A percentile compares a stretch with the other conserved stretches of the same genome.
Evolutionary conservation across 768 basidiomycete species (phyloP).

Genomic region (Calocybe cyanea): DNA sequence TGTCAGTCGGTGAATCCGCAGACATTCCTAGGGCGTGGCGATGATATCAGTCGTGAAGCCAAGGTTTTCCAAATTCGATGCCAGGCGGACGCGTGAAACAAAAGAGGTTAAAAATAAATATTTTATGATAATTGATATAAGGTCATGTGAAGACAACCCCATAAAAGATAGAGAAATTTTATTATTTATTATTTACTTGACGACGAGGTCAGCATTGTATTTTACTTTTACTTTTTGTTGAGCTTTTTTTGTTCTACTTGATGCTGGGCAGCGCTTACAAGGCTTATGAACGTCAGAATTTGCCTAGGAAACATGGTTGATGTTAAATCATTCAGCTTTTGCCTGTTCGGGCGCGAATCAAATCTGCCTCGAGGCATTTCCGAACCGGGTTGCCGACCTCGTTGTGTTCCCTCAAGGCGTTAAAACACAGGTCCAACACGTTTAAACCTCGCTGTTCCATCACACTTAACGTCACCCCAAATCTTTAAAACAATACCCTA

Average conservation of each 20-base stretch:
- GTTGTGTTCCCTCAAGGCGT: slow-evolving; percentile 40
- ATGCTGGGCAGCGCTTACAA: background rate
- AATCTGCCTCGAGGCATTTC: slow-evolving; percentile 40
- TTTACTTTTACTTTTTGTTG: slow-evolving; percentile 4
- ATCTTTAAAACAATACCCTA: slow-evolving; percentile 21
- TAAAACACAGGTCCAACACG: slow-evolving; percentile 50
- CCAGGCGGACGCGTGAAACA: too few relatives aligned
- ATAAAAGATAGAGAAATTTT: too few relatives aligned
- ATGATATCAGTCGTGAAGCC: too few relatives aligned
- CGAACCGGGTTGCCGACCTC: slow-evolving; percentile 57
- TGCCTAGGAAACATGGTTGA: slow-evolving; percentile 15
- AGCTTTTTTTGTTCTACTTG: background rate
- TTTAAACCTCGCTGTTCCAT: slow-evolving; percentile 58
- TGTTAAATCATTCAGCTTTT: slow-evolving; percentile 14
- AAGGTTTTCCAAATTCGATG: too few relatives aligned
- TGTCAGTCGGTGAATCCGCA: slow-evolving; percentile 1
- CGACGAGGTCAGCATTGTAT: too few relatives aligned
- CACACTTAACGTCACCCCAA: slow-evolving; percentile 27
- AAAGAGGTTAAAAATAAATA: too few relatives aligned
- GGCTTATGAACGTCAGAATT: slow-evolving; percentile 11
- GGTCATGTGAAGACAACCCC: too few relatives aligned
- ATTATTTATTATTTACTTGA: too few relatives aligned
- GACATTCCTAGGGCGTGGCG: slow-evolving; percentile 1
- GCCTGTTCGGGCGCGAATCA: slow-evolving; percentile 13
- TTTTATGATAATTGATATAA: too few relatives aligned